Evolutionary conservation across 495 filamentous ascomycete species (phyloP), one percentile per base, ranked within the genome.

Genomic region (Echria macrotheca): DNA sequence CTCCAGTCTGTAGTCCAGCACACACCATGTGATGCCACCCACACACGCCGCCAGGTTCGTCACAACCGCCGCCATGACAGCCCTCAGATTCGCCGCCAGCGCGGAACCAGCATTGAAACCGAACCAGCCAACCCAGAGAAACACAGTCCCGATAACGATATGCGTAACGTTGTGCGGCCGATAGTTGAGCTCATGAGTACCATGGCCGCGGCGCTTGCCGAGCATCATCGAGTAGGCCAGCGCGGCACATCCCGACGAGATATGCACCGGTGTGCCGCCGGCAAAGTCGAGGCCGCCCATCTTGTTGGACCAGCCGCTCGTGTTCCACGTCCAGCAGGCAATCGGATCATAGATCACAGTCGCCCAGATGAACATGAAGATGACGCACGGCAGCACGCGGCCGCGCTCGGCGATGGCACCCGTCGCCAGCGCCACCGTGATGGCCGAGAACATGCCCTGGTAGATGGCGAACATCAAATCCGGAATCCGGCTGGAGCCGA

Each of bases 91-190:
- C 43, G 90, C 91, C 24, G 82, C 74, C 47, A 95, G 73, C 9
- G 91, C 91, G 14, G 85, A 89, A 49, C 91, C 91, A 35, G 87
- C 91, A 58, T 97, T 97, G 79, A 97, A 97, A 31, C 91, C 91
- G 58, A 96, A 96, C 91, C 91, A 97, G 14, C 91, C 91, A 28
- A 96, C 88, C 91, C 91, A 97, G 31, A 97, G 82, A 72, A 97
- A 96, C 42, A 97, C 88, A 8, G 91, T 96, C 3, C 91, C 91
- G 39, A 97, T 84, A 31, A 96, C 89, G 51, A 97, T 89, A 63
- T 94, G 89, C 9, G 90, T 94, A 26, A 97, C 91, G 58, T 96
- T 96, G 72, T 97, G 91, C 6, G 91, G 91, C 43, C 91, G 87
- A 67, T 94, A 97, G 70, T 96, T 95, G 46, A 97, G 72, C 66